Percentiles rank a stretch among this genome's conserved stretches.
Evolutionary conservation across 2,329 filamentous ascomycete genomes (phyloP).

Genomic region (Fusarium tupiense): DNA sequence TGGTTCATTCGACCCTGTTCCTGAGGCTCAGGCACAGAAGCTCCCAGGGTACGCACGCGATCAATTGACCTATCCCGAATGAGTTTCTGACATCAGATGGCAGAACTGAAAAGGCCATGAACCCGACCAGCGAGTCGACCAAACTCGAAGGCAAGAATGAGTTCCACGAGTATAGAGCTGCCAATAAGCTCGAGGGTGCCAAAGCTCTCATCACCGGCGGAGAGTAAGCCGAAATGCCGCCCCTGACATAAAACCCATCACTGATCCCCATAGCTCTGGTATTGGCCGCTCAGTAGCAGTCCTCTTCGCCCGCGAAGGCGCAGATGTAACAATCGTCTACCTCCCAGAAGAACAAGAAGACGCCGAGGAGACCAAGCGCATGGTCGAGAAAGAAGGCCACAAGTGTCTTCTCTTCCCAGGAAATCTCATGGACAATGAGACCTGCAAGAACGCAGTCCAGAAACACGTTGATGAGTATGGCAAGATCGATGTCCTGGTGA

Average conservation of each 20-base stretch:
- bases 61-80: background rate
- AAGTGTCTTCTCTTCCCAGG: conserved; percentile 59
- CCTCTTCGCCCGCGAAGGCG: conserved; percentile 66
- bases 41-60: conserved; percentile 48
- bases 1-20: conserved; percentile 49
- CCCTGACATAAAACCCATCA: fast-evolving
- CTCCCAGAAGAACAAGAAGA: conserved; percentile 65
- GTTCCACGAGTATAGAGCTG: conserved; percentile 53
- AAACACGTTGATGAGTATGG: conserved; percentile 61
- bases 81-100: fast-evolving
- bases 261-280: conserved; percentile 52
- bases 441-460: conserved; percentile 61
- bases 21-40: conserved; percentile 49
- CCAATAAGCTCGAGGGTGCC: conserved; percentile 59
- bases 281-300: conserved; percentile 65
- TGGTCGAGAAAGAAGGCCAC: conserved; percentile 61
- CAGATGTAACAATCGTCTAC: conserved; percentile 65
- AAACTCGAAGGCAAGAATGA: conserved; percentile 52
- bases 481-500: conserved; percentile 62
- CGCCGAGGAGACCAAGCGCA: conserved; percentile 61
- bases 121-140: conserved; percentile 53
- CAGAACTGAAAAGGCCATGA: conserved; percentile 51
- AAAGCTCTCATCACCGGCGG: conserved; percentile 66
- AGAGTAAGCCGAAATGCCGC: conserved; percentile 53
- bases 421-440: conserved; percentile 60